Evolutionary conservation across 1,284 basidiomycete genomes (phyloP), one percentile per base, ranked within the genome.

Genomic region (Ceratobasidium sp.): DNA sequence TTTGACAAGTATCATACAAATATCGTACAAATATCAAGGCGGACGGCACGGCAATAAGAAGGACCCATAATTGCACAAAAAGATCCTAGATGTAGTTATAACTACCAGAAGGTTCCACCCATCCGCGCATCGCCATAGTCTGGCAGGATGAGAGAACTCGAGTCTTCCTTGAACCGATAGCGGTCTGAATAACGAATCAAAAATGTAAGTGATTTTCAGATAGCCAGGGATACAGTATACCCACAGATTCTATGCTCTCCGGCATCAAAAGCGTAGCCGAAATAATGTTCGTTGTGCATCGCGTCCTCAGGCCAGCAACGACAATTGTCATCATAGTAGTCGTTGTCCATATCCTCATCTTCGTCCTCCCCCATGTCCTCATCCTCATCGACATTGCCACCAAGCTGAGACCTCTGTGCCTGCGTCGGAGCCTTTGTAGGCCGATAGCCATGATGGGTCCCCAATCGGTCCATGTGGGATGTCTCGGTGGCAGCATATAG

Each of bases 171-270:
- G 44, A 66, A 66, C 4, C 13, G 9, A 50, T 66, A 66, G 3
- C 44, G 43, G 44, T 21, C 62, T 66, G 38, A n/a, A 50, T 6
- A 4, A 26, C 47, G 16, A 50, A 18, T 50, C 18, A 50, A 5
- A 16, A n/a, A 44, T 44, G 13, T 26, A 14, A 21, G n/a, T 41
- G 58, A 62, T 38, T 38, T 11, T 38, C 35, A 38, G 11, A 5
- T 11, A 11, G 6, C 6, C 35, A 11, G 11, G 35, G 21, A 16
- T n/a, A 38, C 6, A 23, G 41, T 4, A 5, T 3, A 62, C 62
- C 21, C 30, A 66, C 62, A 66, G 23, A 66, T 32, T 16, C 62
- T n/a, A 23, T 66, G 62, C n/a, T 66, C 43, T 50, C 62, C 62
- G 49, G 43, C 21, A 23, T 66, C 62, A 43, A 47, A 66, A 9